Evolutionary conservation across 257 asterid species (phyloP).

Genomic region (Nicotiana knightiana): DNA sequence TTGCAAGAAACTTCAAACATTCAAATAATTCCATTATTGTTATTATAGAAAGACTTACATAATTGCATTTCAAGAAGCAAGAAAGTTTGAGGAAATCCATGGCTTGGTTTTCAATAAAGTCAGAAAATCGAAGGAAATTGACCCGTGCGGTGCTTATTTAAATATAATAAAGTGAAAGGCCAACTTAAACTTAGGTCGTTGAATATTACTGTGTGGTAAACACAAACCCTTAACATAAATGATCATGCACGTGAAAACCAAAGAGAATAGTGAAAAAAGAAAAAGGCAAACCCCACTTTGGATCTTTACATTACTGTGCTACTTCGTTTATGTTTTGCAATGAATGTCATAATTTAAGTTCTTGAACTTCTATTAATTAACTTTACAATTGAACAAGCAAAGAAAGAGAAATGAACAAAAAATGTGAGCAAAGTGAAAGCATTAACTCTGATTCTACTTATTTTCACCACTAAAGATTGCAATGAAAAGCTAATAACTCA

Average conservation of each 20-base stretch:
- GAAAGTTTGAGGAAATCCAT: slow-evolving; percentile 67
- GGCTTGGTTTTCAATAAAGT: slow-evolving; percentile 39
- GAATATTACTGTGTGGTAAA: background rate
- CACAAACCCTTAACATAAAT: background rate
- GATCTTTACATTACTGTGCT: background rate
- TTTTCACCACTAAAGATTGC: too few species aligned
- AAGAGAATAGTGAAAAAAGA: background rate
- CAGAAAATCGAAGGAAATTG: slow-evolving; percentile 52
- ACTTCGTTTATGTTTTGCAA: background rate
- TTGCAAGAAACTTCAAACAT: slow-evolving; percentile 21
- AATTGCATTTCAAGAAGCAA: slow-evolving; percentile 48
- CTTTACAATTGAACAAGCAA: too few species aligned
- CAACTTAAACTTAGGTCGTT: background rate
- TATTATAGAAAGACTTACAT: slow-evolving; percentile 17
- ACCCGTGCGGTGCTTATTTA: slow-evolving; percentile 35
- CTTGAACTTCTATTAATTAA: too few species aligned
- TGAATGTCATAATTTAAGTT: too few species aligned
- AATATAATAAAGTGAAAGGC: background rate
- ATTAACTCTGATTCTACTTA: too few species aligned
- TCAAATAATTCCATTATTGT: slow-evolving; percentile 20
- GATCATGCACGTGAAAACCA: slow-evolving; percentile 4
- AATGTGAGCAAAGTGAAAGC: too few species aligned
- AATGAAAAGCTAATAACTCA: too few species aligned
- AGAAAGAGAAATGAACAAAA: too few species aligned
- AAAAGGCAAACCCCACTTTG: background rate